Evolutionary conservation across 2,329 filamentous ascomycete species (phyloP), one percentile per base, ranked within the genome.

Genomic region (Talaromyces marneffei): DNA sequence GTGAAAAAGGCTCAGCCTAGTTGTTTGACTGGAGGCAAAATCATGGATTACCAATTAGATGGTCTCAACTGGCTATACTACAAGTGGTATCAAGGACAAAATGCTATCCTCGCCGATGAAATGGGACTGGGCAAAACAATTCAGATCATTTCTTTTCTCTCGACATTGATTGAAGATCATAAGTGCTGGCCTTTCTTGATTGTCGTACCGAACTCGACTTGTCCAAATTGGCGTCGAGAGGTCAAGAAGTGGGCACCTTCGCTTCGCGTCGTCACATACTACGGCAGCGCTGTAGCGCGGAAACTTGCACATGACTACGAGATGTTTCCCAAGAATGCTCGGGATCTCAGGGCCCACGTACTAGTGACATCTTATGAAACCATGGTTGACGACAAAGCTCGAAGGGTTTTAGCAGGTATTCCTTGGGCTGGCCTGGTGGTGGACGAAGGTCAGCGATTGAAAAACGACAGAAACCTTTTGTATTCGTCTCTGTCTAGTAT

Each of bases 61-160:
- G 94, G 94, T 20, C 80, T 97, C 57, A 97, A 97, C 69, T 99
- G 94, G 92, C 83, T 99, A 2, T 87, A 96, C 62, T 92, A 90
- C 72, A 94, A 94, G 71, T 97, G 91, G 80, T 89, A 92, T 68
- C 81, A 84, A 56, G 82, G 87, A 66, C 87, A 90, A 70, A 97
- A 94, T 69, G 89, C 92, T 29, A 93, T 97, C 62, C 83, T 97
- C 6, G 94, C 94, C 0, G 94, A 99, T 71, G 94, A 99, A 72
- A 99, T 99, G 94, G 94, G 94, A 42, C 84, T 99, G 1, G 94
- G 94, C 33, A 99, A 99, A 78, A 99, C 94, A 0, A 91, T 99
- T 33, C 94, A 99, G 72, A 87, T 97, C 57, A 89, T 97, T 63
- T 85, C 87, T 2, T 84, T 96, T 64, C 83, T 97, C 63, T 86